Evolutionary conservation across 495 filamentous ascomycete genomes (phyloP), one percentile per base, ranked within the genome.

Genomic region (Xylaria telfairii): DNA sequence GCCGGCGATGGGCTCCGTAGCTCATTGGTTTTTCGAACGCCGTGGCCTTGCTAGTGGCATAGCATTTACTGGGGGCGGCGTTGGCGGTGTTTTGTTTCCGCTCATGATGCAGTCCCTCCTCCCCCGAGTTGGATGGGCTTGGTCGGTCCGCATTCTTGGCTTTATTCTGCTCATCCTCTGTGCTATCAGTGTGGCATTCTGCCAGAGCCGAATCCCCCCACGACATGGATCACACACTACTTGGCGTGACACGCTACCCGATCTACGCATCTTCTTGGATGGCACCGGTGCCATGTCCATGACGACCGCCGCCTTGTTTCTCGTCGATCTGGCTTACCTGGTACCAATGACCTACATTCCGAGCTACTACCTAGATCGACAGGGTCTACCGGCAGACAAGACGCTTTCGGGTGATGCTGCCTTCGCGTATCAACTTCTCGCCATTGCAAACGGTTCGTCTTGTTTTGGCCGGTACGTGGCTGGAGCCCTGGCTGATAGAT

Each of bases 391-490:
- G 80, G 87, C 57, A 81, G 84, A n/a, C 80, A 85, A 73, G 78
- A 83, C 78, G 12, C 21, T 62, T 4, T 62, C 59, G 37, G 59
- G 59, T 28, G 59, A 62, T 13, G 73, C 82, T 2, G 82, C 83
- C 1, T 87, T 91, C 72, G 83, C 90, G 9, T 95, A 95, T 71
- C 83, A 86, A 73, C 79, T 89, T 15, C 76, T 90, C 1, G 78
- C 88, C 24, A 83, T 90, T 54, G 79, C 90, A 67, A 90, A 89
- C 72, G 82, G 84, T 3, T 84, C 83, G 0, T 87, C 85, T 13
- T 81, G 86, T 13, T 87, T 92, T 63, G 93, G 92, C 4, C 90
- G 92, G 15, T 87, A 92, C 73, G 77, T 89, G 3, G 92, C 90
- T 0, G 92, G 91, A 56, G 84, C 89, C 75, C 71, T 93, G 15